Conservation (phyloP, 305 asterid genomes). For the Fraxinus ornus region DNA sequence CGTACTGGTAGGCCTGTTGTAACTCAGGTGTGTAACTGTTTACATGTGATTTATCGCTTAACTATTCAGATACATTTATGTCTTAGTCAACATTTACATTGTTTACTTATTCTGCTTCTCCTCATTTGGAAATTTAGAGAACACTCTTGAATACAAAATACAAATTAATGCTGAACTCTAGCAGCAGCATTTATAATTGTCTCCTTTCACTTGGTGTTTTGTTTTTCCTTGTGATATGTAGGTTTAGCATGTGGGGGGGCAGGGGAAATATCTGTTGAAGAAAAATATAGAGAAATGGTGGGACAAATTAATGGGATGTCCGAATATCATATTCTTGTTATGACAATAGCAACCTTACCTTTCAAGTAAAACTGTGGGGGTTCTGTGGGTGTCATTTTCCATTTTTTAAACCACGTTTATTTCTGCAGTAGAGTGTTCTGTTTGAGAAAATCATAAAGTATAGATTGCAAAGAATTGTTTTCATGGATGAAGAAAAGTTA, state of each 20-base stretch:
- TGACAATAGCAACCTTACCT: not conserved
- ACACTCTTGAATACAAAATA: not conserved
- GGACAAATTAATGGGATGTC: not conserved
- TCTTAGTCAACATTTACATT: not conserved
- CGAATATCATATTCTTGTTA: not conserved
- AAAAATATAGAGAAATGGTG: not conserved
- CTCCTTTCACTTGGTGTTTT: not conserved
- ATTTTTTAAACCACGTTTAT: not conserved
- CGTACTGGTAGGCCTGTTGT: constrained; percentile 66
- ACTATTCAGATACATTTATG: not conserved
- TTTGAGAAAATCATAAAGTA: not conserved
- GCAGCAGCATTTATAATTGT: not conserved
- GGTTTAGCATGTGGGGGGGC: not conserved
- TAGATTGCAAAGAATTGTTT: not conserved
- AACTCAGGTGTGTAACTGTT: constrained; percentile 58
- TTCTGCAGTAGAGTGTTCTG: not conserved
- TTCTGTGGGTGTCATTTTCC: not conserved
- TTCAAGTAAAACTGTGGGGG: not conserved
- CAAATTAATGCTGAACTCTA: not conserved
- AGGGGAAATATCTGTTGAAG: not conserved
- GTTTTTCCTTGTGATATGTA: not conserved
- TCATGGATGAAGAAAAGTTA: not conserved
- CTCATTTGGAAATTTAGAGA: not conserved
- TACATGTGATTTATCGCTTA: not conserved
- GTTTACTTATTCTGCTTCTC: not conserved